Evolutionary conservation across 1,139 yeast genomes (phyloP), one percentile per base, ranked within the genome.

Genomic region (Saccharomyces hybrid): DNA sequence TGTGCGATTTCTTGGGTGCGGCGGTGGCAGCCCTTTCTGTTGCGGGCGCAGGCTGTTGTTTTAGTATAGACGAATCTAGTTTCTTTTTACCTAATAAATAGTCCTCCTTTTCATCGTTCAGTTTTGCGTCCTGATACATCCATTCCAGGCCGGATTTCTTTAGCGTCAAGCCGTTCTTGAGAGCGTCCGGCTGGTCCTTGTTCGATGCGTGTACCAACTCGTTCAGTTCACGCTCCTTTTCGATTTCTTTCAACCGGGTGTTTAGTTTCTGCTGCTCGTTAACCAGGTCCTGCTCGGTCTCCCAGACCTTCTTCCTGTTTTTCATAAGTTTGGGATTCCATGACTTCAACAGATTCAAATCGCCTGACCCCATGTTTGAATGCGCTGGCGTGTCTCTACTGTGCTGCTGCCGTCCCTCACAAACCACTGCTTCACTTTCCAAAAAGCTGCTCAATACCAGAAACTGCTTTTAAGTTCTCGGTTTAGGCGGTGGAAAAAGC

Each of bases 241-340:
- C 77, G 44, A 84, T 77, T 66, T 88, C 96, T 54, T 78, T 75
- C 58, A 82, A 82, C 47, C 86, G 75, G 62, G 84, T 84, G 57
- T 82, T 78, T 47, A 85, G 82, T 63, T 80, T 79, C 63, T 82
- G 80, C 54, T 85, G 80, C 65, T 89, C 96, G 31, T 81, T 80
- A 8, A 89, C 73, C 25, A 88, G 84, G 52, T 84, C 85, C 65
- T 89, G 91, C 67, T 93, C 98, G 55, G 77, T 78, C 62, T 83
- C 78, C 95, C 96, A 87, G 38, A 91, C 93, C 66, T 84, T 86
- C 62, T 84, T 85, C 71, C 86, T 91, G 75, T 93, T 93, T 71
- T 87, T 87, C 63, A 87, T 75, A 52, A 88, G 76, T 47, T 88
- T 91, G 3, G 98, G 97, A 69, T 91, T 90, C 98, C 98, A 93